Evolutionary conservation across 2,329 filamentous ascomycete genomes (phyloP).

Genomic region (Paramyrothecium sp.): DNA sequence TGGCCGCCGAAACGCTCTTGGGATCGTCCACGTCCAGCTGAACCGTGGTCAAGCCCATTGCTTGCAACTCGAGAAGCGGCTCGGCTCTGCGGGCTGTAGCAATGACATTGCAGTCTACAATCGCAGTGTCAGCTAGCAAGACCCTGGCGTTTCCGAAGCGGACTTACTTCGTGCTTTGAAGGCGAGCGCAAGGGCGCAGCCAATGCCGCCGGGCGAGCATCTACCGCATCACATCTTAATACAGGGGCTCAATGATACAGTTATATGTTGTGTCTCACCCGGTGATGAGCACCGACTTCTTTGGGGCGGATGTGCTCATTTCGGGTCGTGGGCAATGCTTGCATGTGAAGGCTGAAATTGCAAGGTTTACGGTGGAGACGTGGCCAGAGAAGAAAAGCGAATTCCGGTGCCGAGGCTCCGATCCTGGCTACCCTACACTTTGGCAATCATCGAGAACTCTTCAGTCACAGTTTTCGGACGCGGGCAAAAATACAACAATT

Average conservation of each 20-base stretch:
- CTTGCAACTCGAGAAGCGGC: conserved; percentile 10
- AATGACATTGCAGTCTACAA: conserved; percentile 13
- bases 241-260: no score
- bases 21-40: conserved; percentile 37
- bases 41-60: conserved; percentile 18
- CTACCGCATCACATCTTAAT: conserved; percentile 22
- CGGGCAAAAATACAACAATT: no score
- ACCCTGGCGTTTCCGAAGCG: not conserved
- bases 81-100: conserved; percentile 14
- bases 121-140: not conserved
- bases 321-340: not conserved
- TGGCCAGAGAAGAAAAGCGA: no score
- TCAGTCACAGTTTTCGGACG: no score
- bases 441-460: no score
- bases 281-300: conserved; percentile 9
- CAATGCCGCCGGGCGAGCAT: conserved; percentile 50
- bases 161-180: conserved; percentile 39
- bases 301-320: conserved; percentile 27
- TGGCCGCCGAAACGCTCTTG: conserved; percentile 28
- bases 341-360: no score
- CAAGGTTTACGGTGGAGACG: no score
- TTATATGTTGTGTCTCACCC: conserved; percentile 1
- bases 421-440: no score
- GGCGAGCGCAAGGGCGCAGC: conserved; percentile 43
- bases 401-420: no score